Evolutionary conservation across 176 grass and related monocot genomes (phyloP), one percentile per base, ranked within the genome.

Genomic region (Rhynchospora tenuis): DNA sequence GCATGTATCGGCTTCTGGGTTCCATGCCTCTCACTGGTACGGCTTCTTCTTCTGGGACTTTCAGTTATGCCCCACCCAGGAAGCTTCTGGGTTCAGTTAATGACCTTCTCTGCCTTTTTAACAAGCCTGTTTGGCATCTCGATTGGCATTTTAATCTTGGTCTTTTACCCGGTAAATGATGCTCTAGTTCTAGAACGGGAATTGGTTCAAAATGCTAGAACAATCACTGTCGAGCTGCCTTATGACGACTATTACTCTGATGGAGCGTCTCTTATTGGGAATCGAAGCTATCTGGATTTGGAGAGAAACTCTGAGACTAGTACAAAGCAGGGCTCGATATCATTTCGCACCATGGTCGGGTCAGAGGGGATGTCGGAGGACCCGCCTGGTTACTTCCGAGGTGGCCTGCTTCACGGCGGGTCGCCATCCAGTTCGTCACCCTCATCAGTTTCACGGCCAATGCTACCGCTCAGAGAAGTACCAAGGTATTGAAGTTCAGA

Each of bases 181-280:
- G 91, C 95, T 65, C 59, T 98, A 72, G 84, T 71, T 22, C 84
- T 98, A 50, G 80, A 82, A 82, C 43, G 47, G 59, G 61, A 68
- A 82, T 47, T 65, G 57, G 80, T 44, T 61, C 80, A 82, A 33
- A 65, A 82, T 81, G 79, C 78, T 85, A 87, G 86, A 69, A 82
- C 73, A 27, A 84, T 85, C 28, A 83, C 61, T 19, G 78, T 87
- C 57, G 92, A 90, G 85, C 87, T 91, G 80, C 95, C 95, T 60
- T 98, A 93, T 84, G 95, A 98, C 75, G 95, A 98, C 71, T 98
- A 97, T 81, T 97, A 95, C 59, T 90, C 91, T 56, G 95, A 97
- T 28, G 84, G 84, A 27, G 64, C 82, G 0, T 95, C 93, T 63
- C 91, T 96, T 26, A 78, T 96, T 79, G 84, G 84, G 46, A 95